Evolutionary conservation across 129 eudicot species (phyloP), one percentile per base, ranked within the genome.

Genomic region (Heracleum sosnowskyi): DNA sequence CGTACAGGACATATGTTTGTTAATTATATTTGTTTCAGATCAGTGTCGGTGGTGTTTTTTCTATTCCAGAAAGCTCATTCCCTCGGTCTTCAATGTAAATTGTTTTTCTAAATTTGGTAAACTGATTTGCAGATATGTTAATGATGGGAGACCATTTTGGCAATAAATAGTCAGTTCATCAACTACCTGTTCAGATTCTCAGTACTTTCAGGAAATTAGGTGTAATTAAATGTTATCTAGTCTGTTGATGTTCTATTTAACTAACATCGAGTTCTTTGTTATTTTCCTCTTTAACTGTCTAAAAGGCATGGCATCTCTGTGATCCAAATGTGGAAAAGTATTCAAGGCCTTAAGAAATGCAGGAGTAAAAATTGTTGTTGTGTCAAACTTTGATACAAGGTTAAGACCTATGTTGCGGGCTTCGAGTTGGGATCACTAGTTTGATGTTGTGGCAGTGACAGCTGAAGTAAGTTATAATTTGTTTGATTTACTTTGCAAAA

Each of bases 91-190:
- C 35, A 24, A 22, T 34, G 4, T 68, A 45, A 18, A 60, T 31
- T 28, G 2, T 66, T 81, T 69, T 28, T 69, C 37, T 74, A 55
- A 74, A 57, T 34, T 74, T 24, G 34, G 22, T 18, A 26, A 68
- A 66, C 16, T 17, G 0, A 1, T 17, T 17, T 80, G 82, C 92
- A 95, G 97, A 85, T 95, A 92, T 76, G 99, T 95, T 69, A 80
- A 92, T 63, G 99, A 95, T 51, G 96, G 97, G 80, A 90, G 96
- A 81, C 99, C 99, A 46, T 95, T 95, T 75, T 95, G 99, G 99
- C 97, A 95, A 86, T 84, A 88, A 79, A 95, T 95, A 71, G 99
- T 95, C 72, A 90, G 97, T 81, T 95, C 96, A 37, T 95, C 97
- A 36, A 95, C 99, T 1, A 97, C 97, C 68, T 92, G 99, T 84